Percentiles rank a stretch among this genome's conserved stretches.
These are phyloP conservation scores for Aphanomyces euteiches DNA, from an alignment of 352 stramenopile genomes.

Conservation along the genomic window DNA sequence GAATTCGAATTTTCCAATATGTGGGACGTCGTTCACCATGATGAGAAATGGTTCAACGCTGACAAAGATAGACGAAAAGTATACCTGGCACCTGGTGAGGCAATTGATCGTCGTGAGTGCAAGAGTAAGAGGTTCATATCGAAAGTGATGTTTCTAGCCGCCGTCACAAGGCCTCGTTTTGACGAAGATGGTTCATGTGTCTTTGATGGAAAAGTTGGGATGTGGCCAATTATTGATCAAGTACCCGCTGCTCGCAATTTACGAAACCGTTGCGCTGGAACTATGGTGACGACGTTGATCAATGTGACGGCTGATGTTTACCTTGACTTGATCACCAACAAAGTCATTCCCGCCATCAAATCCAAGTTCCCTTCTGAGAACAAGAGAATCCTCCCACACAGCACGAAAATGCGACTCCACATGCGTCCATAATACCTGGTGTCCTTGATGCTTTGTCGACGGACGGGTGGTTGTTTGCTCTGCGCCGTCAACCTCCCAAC, in stretches of 20 bases:
- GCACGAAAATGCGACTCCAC: constrained; percentile 35
- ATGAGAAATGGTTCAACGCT: constrained; percentile 8
- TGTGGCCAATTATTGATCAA: constrained; percentile 33
- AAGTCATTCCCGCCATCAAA: constrained; percentile 35
- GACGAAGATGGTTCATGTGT: not conserved
- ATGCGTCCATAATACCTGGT: constrained; percentile 27
- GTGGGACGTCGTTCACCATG: constrained; percentile 6
- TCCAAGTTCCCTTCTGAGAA: constrained; percentile 4
- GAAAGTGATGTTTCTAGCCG: not conserved
- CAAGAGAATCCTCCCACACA: constrained; percentile 28
- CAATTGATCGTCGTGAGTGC: not conserved
- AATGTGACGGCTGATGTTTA: constrained; percentile 31
- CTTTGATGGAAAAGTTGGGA: constrained; percentile 35
- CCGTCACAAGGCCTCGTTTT: not conserved
- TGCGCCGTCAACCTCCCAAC: constrained; percentile 34
- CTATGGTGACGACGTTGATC: constrained; percentile 26
- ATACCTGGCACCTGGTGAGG: not conserved
- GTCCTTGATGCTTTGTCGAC: constrained; percentile 2
- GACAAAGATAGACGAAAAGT: constrained; percentile 4
- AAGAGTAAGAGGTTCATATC: constrained; percentile 1
- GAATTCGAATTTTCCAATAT: not conserved
- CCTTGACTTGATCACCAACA: constrained; percentile 29
- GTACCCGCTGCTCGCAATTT: constrained; percentile 26
- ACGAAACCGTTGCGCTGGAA: constrained; percentile 30
- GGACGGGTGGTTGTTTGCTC: constrained; percentile 33